These are phyloP conservation scores for Lojkania enalia DNA, from an alignment of 2,329 filamentous ascomycete species.

Conservation along the genomic window DNA sequence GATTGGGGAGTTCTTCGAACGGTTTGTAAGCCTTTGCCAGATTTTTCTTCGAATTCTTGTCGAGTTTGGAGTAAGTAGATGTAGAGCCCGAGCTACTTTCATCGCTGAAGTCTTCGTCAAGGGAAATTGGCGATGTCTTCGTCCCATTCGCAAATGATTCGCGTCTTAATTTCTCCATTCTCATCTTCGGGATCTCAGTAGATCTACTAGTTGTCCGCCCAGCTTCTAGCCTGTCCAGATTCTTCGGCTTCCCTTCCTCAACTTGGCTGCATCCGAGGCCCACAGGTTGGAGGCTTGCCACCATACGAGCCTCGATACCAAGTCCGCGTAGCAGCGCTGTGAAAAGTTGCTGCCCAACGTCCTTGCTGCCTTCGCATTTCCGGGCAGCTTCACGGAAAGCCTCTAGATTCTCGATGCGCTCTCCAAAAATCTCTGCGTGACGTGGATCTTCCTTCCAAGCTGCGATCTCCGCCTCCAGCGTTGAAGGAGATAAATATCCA, in stretches of 20 bases:
- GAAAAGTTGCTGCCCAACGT: slow-evolving; percentile 87
- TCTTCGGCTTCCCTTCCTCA: slow-evolving; percentile 64
- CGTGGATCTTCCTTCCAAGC: slow-evolving; percentile 66
- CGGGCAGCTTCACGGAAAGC: slow-evolving; percentile 72
- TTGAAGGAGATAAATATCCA: slow-evolving; percentile 81
- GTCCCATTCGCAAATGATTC: slow-evolving; percentile 15
- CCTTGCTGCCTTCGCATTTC: slow-evolving; percentile 76
- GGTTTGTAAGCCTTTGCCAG: slow-evolving; percentile 55
- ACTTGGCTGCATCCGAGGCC: slow-evolving; percentile 90
- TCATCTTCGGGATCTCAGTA: not conserved
- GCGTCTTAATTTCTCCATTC: not conserved
- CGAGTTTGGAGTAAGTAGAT: slow-evolving; percentile 55
- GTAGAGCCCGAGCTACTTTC: slow-evolving; percentile 50
- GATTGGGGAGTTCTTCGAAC: slow-evolving; percentile 78
- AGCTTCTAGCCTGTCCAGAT: slow-evolving; percentile 28
- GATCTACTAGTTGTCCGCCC: not conserved
- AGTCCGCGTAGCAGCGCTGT: slow-evolving; percentile 80
- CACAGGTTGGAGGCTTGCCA: slow-evolving; percentile 80
- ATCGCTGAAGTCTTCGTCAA: slow-evolving; percentile 53
- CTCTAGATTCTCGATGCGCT: slow-evolving; percentile 67
- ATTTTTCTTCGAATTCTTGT: slow-evolving; percentile 55
- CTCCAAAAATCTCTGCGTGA: slow-evolving; percentile 71
- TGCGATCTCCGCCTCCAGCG: slow-evolving; percentile 72
- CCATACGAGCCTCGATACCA: slow-evolving; percentile 79
- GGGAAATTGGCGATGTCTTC: slow-evolving; percentile 48